phyloP scores from a whole-genome alignment of 2,329 filamentous ascomycete species.

The Penicillium sp. region DNA sequence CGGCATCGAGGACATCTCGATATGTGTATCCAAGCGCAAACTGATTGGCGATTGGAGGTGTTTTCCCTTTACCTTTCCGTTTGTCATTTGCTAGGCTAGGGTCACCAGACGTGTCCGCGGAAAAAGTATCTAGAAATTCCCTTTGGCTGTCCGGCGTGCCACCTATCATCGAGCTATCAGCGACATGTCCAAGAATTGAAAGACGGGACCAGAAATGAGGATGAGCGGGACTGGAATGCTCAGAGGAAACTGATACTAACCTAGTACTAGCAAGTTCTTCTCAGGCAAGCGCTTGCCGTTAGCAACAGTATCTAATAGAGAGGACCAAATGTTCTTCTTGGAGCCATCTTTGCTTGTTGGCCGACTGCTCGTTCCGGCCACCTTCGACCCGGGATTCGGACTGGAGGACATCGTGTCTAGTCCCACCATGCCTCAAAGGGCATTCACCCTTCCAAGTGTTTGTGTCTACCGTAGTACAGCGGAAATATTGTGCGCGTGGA shows the following conservation, averaged over 20 bases:
- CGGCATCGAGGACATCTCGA: constrained; percentile 87
- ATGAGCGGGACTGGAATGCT: not conserved
- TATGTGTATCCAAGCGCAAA: constrained; percentile 94
- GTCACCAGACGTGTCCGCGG: constrained; percentile 41
- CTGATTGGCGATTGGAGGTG: constrained; percentile 80
- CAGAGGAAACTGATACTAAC: constrained; percentile 47
- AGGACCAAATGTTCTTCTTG: constrained; percentile 90
- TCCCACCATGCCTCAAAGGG: constrained; percentile 34
- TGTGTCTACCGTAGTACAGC: constrained; percentile 5
- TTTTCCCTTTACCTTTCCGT: constrained; percentile 53
- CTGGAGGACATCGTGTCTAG: constrained; percentile 41
- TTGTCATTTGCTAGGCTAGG: constrained; percentile 47
- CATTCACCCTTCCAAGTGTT: constrained; percentile 36
- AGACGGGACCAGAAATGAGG: constrained; percentile 8
- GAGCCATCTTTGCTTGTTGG: constrained; percentile 58
- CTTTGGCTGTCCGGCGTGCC: constrained; percentile 78
- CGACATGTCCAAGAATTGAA: constrained; percentile 10
- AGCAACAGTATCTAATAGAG: constrained; percentile 85
- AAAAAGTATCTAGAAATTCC: constrained; percentile 70
- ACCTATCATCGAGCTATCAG: constrained; percentile 51
- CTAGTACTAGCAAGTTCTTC: constrained; percentile 85
- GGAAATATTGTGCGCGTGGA: constrained; percentile 9
- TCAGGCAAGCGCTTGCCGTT: constrained; percentile 86
- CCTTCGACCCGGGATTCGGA: constrained; percentile 35
- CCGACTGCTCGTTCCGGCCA: constrained; percentile 37